Evolutionary conservation across 768 basidiomycete genomes (phyloP).

Genomic region (Plicaturopsis crispa): DNA sequence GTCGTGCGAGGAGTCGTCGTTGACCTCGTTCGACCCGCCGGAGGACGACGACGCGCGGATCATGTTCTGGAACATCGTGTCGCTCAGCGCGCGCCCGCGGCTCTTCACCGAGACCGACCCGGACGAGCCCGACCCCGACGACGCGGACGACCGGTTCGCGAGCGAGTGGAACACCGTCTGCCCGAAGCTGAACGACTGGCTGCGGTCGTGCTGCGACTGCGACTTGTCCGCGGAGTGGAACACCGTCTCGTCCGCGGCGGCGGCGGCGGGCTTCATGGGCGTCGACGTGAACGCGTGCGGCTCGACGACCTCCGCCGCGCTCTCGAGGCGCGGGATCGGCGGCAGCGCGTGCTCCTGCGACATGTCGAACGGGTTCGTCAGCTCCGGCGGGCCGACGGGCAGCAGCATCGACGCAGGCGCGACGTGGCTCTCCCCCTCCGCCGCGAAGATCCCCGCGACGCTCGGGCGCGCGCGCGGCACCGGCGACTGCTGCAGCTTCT

Average conservation of each 20-base stretch:
- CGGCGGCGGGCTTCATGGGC: slow-evolving; percentile 4
- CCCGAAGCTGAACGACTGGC: slow-evolving; percentile 63
- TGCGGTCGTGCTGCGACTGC: slow-evolving; percentile 39
- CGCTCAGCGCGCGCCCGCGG: slow-evolving; percentile 52
- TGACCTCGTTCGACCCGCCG: slow-evolving; percentile 61
- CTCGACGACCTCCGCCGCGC: slow-evolving; percentile 28
- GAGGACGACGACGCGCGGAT: slow-evolving; percentile 35
- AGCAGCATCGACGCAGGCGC: slow-evolving; percentile 22
- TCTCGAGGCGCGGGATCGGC: slow-evolving; percentile 30
- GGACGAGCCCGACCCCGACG: slow-evolving; percentile 7
- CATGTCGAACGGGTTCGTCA: slow-evolving; percentile 50
- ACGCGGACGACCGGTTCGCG: slow-evolving; percentile 15
- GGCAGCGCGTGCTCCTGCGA: slow-evolving; percentile 43
- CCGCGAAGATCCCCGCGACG: slow-evolving; percentile 44
- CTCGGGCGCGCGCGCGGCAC: slow-evolving; percentile 18
- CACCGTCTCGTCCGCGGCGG: slow-evolving; percentile 29
- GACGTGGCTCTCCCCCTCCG: slow-evolving; percentile 20
- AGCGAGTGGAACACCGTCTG: slow-evolving; percentile 57
- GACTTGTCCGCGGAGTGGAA: slow-evolving; percentile 36
- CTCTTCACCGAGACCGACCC: slow-evolving; percentile 24
- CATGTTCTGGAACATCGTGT: slow-evolving; percentile 57
- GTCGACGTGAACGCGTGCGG: slow-evolving; percentile 6
- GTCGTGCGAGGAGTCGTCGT: slow-evolving; percentile 44
- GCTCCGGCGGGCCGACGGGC: slow-evolving; percentile 32
- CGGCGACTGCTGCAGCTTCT: slow-evolving; percentile 21